Conservation (phyloP, 2,329 filamentous ascomycete species). For the Fusarium sp. region DNA sequence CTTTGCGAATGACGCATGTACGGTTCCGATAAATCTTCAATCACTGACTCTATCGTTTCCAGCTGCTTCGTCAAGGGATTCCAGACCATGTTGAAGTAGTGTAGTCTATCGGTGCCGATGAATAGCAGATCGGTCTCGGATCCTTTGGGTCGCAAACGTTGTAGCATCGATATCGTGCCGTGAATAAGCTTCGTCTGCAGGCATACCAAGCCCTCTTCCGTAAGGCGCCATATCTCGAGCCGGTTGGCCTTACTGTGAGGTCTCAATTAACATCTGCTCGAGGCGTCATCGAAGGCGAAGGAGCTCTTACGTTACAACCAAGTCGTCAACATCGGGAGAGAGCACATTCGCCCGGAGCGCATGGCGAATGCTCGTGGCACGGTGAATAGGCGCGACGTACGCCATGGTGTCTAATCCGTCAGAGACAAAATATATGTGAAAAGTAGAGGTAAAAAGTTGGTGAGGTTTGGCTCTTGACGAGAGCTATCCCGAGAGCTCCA, state of each 20-base stretch:
- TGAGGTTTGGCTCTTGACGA: constrained; percentile 40
- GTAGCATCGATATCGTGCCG: constrained; percentile 88
- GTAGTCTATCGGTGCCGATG: constrained; percentile 88
- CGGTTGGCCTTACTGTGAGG: constrained; percentile 81
- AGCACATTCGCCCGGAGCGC: constrained; percentile 86
- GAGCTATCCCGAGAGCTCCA: constrained; percentile 51
- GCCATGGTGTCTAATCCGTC: constrained; percentile 74
- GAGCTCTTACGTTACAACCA: constrained; percentile 85
- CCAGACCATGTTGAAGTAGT: constrained; percentile 94
- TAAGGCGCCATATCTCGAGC: constrained; percentile 84
- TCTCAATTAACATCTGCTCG: constrained; percentile 50
- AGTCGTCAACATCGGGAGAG: constrained; percentile 80
- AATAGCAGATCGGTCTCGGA: constrained; percentile 88
- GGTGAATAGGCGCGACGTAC: constrained; percentile 94
- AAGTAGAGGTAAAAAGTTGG: constrained; percentile 14
- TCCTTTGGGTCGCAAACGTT: constrained; percentile 82
- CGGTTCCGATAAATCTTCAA: constrained; percentile 69
- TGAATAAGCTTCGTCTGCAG: constrained; percentile 81
- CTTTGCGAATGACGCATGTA: constrained; percentile 84
- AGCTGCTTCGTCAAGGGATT: constrained; percentile 70
- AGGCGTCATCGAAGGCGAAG: constrained; percentile 28
- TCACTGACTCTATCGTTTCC: constrained; percentile 66
- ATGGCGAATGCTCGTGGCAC: constrained; percentile 91
- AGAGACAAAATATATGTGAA: neutral
- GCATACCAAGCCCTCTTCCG: constrained; percentile 75